These are phyloP conservation scores for Didymella keratinophila DNA, from an alignment of 2,329 filamentous ascomycete genomes.

Conservation along the genomic window DNA sequence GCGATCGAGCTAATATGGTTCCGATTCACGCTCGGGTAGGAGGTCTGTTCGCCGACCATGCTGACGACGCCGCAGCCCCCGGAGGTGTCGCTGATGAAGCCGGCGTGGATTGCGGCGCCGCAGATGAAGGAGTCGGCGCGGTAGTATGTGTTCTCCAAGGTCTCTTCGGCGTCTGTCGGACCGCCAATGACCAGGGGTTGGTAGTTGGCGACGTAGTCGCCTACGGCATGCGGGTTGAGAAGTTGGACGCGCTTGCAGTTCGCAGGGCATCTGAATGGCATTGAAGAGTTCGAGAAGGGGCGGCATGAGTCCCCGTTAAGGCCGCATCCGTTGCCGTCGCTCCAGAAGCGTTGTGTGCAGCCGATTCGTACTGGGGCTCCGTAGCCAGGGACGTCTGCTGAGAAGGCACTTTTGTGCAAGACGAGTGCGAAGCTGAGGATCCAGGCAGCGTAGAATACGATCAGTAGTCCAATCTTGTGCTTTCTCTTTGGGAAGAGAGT, in stretches of 20 bases:
- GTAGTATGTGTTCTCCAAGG: conserved; percentile 67
- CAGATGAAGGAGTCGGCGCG: conserved; percentile 91
- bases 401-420: conserved; percentile 67
- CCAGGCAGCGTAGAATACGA: conserved; percentile 71
- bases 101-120: conserved; percentile 82
- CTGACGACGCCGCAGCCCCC: conserved; percentile 85
- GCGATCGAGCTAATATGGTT: conserved; percentile 78
- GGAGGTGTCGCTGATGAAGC: conserved; percentile 72
- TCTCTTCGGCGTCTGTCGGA: conserved; percentile 50
- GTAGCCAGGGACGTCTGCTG: conserved; percentile 70
- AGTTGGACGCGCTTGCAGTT: conserved; percentile 72
- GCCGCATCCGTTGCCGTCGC: conserved; percentile 73
- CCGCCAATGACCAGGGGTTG: conserved; percentile 64
- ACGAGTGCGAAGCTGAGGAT: conserved; percentile 73
- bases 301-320: conserved; percentile 77
- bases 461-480: conserved; percentile 66
- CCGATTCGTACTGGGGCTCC: conserved; percentile 70
- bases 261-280: conserved; percentile 78
- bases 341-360: conserved; percentile 75
- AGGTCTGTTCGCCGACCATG: conserved; percentile 71
- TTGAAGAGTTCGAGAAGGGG: conserved; percentile 73
- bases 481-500: conserved; percentile 66
- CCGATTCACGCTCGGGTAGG: conserved; percentile 69
- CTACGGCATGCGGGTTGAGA: conserved; percentile 77
- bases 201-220: conserved; percentile 68